Evolutionary conservation across 345 rosid genomes (phyloP).

Genomic region (Arabidopsis arenosa): DNA sequence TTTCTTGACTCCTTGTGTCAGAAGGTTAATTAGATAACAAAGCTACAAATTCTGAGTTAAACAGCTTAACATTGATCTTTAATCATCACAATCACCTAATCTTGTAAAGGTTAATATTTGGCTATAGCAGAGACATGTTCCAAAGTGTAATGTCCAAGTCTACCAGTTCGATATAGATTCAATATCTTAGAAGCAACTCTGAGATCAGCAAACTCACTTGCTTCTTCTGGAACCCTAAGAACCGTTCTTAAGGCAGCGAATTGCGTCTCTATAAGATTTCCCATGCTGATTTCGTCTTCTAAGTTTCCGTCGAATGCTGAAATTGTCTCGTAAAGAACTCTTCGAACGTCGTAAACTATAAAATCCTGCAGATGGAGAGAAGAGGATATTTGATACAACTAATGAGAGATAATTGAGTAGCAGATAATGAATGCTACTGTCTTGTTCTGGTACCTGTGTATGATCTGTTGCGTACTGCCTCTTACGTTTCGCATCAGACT

Average conservation of each 20-base stretch:
- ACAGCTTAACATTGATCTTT: constrained; percentile 5
- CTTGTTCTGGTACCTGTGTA: constrained; percentile 60
- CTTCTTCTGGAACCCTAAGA: constrained; percentile 49
- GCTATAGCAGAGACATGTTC: constrained; percentile 52
- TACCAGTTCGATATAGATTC: constrained; percentile 80
- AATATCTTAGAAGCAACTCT: constrained; percentile 66
- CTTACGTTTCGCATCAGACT: constrained; percentile 41
- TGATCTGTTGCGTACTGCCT: constrained; percentile 69
- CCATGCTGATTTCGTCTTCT: constrained; percentile 47
- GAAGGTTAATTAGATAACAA: background rate
- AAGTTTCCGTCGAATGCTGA: constrained; percentile 49
- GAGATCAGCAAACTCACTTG: constrained; percentile 43
- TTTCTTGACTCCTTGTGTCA: constrained; percentile 7
- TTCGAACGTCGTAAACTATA: constrained; percentile 64
- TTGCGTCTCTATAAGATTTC: constrained; percentile 55
- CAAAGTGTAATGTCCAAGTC: constrained; percentile 76
- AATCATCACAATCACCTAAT: background rate
- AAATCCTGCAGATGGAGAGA: constrained; percentile 54
- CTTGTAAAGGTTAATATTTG: background rate
- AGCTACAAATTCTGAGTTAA: constrained; percentile 2
- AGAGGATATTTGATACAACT: background rate
- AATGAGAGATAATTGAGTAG: background rate
- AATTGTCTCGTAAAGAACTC: constrained; percentile 52
- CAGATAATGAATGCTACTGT: constrained; percentile 6
- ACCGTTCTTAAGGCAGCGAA: constrained; percentile 50